Conservation (phyloP, 208 protist species). For the Acanthamoeba castellanii region DNA sequence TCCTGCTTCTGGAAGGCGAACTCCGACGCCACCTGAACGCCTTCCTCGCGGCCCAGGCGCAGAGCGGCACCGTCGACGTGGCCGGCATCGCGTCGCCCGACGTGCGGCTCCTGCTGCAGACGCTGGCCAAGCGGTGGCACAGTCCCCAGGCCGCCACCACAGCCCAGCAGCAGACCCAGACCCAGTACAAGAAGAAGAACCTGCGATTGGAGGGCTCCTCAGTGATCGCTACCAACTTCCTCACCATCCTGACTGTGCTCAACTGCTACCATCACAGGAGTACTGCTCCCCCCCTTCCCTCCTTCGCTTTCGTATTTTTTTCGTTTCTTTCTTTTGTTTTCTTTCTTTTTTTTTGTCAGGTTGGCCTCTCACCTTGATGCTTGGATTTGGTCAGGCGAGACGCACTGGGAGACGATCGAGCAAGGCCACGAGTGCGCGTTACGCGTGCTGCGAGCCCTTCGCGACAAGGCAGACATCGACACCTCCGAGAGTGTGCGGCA, state of each 20-base stretch:
- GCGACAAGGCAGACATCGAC: background rate
- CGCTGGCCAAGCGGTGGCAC: background rate
- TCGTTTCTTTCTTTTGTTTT: background rate
- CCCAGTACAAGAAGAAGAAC: background rate
- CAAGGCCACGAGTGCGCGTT: background rate
- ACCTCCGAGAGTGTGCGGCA: background rate
- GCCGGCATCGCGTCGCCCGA: background rate
- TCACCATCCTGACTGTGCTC: background rate
- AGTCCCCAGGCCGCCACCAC: background rate
- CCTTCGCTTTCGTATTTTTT: background rate
- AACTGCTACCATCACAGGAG: slow-evolving; percentile 15
- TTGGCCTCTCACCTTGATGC: too few relatives aligned
- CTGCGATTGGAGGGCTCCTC: background rate
- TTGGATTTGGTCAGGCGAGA: background rate
- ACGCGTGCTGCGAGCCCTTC: background rate
- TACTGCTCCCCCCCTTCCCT: background rate
- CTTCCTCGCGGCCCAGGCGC: background rate
- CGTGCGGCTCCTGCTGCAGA: background rate
- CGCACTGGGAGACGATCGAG: background rate
- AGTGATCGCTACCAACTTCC: background rate
- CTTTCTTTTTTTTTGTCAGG: too few relatives aligned
- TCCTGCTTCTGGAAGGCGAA: background rate
- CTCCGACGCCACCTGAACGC: background rate
- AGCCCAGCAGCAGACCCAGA: background rate
- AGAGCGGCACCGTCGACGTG: background rate